These are phyloP conservation scores for Colletotrichum liaoningense DNA, from an alignment of 2,329 filamentous ascomycete species.

Conservation along the genomic window DNA sequence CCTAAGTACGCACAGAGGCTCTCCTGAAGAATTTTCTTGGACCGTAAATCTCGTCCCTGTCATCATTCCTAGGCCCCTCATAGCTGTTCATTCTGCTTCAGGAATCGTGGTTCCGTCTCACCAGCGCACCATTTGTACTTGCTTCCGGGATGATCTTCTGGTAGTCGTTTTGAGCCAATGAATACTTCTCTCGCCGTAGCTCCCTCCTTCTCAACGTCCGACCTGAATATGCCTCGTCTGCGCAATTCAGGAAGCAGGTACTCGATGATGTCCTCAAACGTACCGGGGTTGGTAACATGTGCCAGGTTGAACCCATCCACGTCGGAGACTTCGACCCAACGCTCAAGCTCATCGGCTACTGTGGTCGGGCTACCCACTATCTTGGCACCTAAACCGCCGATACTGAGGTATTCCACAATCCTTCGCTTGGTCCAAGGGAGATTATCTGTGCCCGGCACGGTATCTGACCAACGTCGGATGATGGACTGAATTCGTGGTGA, in stretches of 20 bases:
- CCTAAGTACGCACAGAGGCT: too few relatives aligned
- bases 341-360: not conserved
- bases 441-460: not conserved
- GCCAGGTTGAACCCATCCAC: not conserved
- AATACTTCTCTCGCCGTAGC: not conserved
- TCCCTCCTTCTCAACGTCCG: not conserved
- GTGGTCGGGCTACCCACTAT: not conserved
- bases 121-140: not conserved
- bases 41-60: too few relatives aligned
- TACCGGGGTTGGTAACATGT: not conserved
- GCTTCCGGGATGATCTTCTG: not conserved
- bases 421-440: not conserved
- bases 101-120: not conserved
- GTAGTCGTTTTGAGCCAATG: not conserved
- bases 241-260: not conserved
- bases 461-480: not conserved
- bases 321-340: not conserved
- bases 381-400: not conserved
- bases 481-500: not conserved
- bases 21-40: too few relatives aligned
- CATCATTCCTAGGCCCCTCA: constrained; percentile 47
- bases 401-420: not conserved
- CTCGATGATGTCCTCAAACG: not conserved
- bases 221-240: not conserved
- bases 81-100: not conserved